A percentile compares a stretch with the other conserved stretches of the same genome.
Conservation (phyloP, 495 filamentous ascomycete species). For the Tuber microsphaerosporum region DNA sequence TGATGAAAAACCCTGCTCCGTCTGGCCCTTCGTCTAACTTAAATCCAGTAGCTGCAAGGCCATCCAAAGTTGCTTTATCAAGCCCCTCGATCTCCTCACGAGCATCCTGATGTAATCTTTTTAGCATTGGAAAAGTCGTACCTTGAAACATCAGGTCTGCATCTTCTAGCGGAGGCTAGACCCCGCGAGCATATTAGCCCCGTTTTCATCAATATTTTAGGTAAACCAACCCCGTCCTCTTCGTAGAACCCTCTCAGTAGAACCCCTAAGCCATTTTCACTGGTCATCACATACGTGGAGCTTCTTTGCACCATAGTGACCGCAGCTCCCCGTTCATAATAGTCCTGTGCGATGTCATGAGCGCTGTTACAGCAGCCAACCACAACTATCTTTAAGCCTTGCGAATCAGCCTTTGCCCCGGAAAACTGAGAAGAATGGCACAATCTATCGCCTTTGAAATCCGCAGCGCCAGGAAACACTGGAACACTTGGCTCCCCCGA, state of each 20-base stretch:
- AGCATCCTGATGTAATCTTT: slow-evolving; percentile 50
- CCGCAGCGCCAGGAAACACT: slow-evolving; percentile 54
- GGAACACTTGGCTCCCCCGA: slow-evolving; percentile 64
- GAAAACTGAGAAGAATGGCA: slow-evolving; percentile 67
- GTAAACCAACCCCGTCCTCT: slow-evolving; percentile 47
- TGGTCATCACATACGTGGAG: slow-evolving; percentile 62
- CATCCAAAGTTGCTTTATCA: slow-evolving; percentile 54
- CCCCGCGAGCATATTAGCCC: not conserved
- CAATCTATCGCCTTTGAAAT: slow-evolving; percentile 55
- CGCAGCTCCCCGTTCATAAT: slow-evolving; percentile 69
- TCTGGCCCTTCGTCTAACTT: slow-evolving; percentile 60
- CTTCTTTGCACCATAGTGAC: slow-evolving; percentile 79
- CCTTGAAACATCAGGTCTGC: slow-evolving; percentile 55
- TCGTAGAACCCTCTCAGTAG: slow-evolving; percentile 56
- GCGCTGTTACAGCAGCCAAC: slow-evolving; percentile 75
- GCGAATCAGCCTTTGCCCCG: slow-evolving; percentile 49
- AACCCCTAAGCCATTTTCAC: slow-evolving; percentile 50
- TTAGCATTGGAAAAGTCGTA: slow-evolving; percentile 54
- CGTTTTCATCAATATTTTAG: not conserved
- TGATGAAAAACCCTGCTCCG: slow-evolving; percentile 59
- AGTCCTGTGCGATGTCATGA: slow-evolving; percentile 79
- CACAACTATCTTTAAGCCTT: slow-evolving; percentile 63
- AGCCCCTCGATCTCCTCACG: slow-evolving; percentile 47
- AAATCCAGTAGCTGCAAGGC: slow-evolving; percentile 61
- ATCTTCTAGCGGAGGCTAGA: slow-evolving; percentile 52